Evolutionary conservation across 2,329 filamentous ascomycete species (phyloP).

Genomic region (Aspergillus brasiliensis): DNA sequence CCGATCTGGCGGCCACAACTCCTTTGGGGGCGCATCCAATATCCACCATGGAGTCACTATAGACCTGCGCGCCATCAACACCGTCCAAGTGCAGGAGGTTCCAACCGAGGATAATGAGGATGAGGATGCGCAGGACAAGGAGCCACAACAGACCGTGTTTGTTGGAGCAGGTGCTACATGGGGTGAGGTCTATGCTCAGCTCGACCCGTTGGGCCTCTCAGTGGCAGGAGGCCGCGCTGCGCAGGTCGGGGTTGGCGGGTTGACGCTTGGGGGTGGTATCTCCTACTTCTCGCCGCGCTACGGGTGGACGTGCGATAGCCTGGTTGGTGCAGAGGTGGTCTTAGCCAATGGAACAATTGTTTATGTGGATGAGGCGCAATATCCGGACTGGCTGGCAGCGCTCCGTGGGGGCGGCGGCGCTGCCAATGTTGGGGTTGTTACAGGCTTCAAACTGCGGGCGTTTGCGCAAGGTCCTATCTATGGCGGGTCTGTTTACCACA

Average conservation of each 20-base stretch:
- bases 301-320: constrained; percentile 34
- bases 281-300: constrained; percentile 19
- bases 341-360: constrained; percentile 49
- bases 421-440: constrained; percentile 38
- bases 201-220: constrained; percentile 20
- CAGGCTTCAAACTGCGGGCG: constrained; percentile 19
- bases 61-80: constrained; percentile 13
- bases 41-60: constrained; percentile 19
- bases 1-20: constrained; percentile 18
- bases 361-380: constrained; percentile 39
- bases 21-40: constrained; percentile 14
- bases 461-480: constrained; percentile 33
- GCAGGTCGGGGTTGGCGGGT: constrained; percentile 30
- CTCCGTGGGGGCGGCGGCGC: constrained; percentile 34
- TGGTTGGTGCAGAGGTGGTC: constrained; percentile 44
- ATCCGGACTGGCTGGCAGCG: constrained; percentile 25
- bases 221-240: constrained; percentile 27
- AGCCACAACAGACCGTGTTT: not conserved
- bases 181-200: constrained; percentile 15
- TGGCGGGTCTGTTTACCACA: constrained; percentile 39
- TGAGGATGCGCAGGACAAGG: too few species aligned
- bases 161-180: constrained; percentile 18
- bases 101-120: not conserved
- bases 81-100: constrained; percentile 14
- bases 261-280: constrained; percentile 20